Conservation (phyloP, 768 basidiomycete species). For the Serpula lacrymans region DNA sequence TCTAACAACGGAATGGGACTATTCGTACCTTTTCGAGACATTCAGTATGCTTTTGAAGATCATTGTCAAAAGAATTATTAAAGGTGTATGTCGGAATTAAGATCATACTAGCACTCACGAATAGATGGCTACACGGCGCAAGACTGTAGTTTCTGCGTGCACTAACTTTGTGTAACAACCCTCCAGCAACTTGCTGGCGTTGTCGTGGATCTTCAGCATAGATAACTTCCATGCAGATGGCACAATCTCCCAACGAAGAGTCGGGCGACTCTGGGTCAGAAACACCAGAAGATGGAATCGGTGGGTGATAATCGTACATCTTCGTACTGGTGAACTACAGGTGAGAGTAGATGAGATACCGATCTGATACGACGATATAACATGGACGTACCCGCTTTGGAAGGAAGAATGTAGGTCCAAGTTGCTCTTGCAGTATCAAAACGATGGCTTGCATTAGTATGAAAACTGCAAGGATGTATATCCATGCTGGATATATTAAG, state of each 20-base stretch:
- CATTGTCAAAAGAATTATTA: conserved; percentile 1
- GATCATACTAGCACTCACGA: conserved; percentile 46
- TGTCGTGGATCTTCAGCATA: conserved; percentile 43
- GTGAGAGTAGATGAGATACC: neutral
- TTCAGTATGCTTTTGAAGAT: conserved; percentile 63
- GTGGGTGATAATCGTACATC: conserved; percentile 83
- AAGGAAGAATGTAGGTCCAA: conserved; percentile 85
- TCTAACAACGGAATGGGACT: conserved; percentile 1
- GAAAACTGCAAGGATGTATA: conserved; percentile 54
- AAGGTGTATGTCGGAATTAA: neutral
- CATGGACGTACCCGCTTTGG: conserved; percentile 52
- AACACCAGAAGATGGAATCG: conserved; percentile 47
- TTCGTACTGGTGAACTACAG: conserved; percentile 56
- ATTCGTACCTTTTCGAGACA: conserved; percentile 75
- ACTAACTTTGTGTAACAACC: conserved; percentile 34
- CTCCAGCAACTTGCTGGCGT: conserved; percentile 31
- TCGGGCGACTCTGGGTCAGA: conserved; percentile 75
- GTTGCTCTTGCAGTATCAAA: conserved; percentile 66
- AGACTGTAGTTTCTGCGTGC: conserved; percentile 72
- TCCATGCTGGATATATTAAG: conserved; percentile 50
- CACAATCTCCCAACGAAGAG: conserved; percentile 79
- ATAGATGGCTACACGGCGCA: conserved; percentile 87
- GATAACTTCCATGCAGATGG: conserved; percentile 93
- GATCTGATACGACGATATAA: neutral
- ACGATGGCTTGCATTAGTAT: conserved; percentile 60